Percentiles rank a stretch among this genome's conserved stretches.
These are phyloP conservation scores for Forsythia viridissima DNA, from an alignment of 257 asterid genomes.

Conservation along the genomic window DNA sequence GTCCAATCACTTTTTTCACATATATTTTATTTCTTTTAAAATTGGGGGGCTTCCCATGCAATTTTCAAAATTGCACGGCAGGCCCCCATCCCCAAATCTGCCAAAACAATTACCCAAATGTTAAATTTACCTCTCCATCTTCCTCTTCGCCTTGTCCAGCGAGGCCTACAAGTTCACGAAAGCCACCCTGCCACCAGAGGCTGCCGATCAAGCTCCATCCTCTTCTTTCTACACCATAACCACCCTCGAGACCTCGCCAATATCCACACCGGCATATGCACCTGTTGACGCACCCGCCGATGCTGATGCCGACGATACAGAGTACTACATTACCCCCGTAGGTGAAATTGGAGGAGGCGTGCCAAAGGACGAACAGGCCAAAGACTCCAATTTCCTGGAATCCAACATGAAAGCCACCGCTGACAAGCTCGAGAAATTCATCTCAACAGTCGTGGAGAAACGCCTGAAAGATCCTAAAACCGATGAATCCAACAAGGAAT, in stretches of 20 bases:
- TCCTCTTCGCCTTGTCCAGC: background rate
- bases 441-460: conserved; percentile 21
- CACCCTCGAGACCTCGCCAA: background rate
- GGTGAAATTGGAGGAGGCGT: background rate
- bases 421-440: conserved; percentile 23
- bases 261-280: background rate
- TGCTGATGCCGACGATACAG: background rate
- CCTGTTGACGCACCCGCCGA: background rate
- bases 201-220: background rate
- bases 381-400: conserved; percentile 16
- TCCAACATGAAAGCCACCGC: conserved; percentile 28
- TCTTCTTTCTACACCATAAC: background rate
- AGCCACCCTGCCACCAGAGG: background rate
- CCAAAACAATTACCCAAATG: no score
- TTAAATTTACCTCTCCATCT: conserved; percentile 27
- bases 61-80: no score
- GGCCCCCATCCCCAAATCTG: no score
- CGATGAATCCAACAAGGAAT: conserved; percentile 4
- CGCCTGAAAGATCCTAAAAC: conserved; percentile 10
- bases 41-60: no score
- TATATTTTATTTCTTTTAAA: no score
- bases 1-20: no score
- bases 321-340: no score
- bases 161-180: background rate
- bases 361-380: conserved; percentile 3